Evolutionary conservation across 1,284 basidiomycete genomes (phyloP).

Genomic region (Melampsora americana): DNA sequence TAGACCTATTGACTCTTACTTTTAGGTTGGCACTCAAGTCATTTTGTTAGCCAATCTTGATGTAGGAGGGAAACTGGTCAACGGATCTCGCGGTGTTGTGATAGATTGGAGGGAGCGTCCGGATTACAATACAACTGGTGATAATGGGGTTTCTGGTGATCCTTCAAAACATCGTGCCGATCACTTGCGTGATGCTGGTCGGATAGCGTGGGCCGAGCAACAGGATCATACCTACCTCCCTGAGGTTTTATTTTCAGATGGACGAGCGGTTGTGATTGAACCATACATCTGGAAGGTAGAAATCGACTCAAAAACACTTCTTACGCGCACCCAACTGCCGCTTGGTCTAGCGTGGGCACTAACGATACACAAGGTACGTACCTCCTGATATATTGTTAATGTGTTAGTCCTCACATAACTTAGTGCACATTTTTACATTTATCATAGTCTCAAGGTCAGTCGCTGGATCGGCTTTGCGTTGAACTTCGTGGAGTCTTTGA

Average conservation of each 20-base stretch:
- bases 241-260: conserved; percentile 47
- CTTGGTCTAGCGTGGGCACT: conserved; percentile 47
- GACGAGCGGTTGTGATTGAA: conserved; percentile 42
- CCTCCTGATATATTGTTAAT: background rate
- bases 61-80: conserved; percentile 43
- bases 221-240: conserved; percentile 45
- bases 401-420: background rate
- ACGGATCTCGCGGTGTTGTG: conserved; percentile 48
- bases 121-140: background rate
- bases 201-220: conserved; percentile 46
- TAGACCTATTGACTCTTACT: background rate
- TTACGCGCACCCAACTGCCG: conserved; percentile 48
- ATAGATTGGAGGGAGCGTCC: conserved; percentile 47
- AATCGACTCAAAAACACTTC: conserved; percentile 46
- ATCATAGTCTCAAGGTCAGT: conserved; percentile 38
- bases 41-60: conserved; percentile 48
- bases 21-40: conserved; percentile 48
- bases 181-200: conserved; percentile 26
- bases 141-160: background rate
- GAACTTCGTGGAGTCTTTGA: conserved; percentile 39
- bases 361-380: conserved; percentile 34
- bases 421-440: background rate
- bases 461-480: conserved; percentile 36
- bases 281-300: conserved; percentile 49
- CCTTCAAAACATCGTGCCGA: background rate